A percentile compares a stretch with the other conserved stretches of the same genome.
Evolutionary conservation across 345 rosid genomes (phyloP).

Genomic region (Eutrema heterophyllum): DNA sequence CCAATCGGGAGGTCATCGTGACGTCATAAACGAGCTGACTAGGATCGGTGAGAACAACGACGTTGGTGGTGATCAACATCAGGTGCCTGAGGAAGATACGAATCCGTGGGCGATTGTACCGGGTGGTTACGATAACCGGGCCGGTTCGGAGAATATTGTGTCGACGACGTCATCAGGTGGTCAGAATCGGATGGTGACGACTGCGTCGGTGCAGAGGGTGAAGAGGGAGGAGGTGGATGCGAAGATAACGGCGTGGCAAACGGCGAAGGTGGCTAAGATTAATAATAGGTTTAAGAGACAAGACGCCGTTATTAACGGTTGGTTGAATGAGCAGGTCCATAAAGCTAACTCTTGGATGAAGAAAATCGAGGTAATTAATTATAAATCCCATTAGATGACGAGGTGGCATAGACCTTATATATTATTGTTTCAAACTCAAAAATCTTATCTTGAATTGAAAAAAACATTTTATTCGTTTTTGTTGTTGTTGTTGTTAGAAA

Average conservation of each 20-base stretch:
- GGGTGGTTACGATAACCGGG: conserved; percentile 30
- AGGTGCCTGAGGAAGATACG: conserved; percentile 51
- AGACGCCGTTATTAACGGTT: conserved; percentile 86
- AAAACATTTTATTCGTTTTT: neutral
- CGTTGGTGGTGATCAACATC: conserved; percentile 46
- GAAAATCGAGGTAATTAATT: conserved; percentile 68
- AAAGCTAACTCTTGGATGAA: conserved; percentile 84
- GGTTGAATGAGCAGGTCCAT: conserved; percentile 83
- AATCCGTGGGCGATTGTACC: conserved; percentile 91
- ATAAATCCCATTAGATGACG: neutral
- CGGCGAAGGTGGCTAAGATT: conserved; percentile 77
- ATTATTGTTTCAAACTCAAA: neutral
- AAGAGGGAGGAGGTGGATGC: conserved; percentile 91
- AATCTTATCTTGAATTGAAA: neutral
- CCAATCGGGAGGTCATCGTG: conserved; percentile 3
- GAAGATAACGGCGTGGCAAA: conserved; percentile 95
- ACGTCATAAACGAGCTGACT: conserved; percentile 35
- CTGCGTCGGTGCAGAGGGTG: conserved; percentile 65
- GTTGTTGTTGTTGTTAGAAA: neutral
- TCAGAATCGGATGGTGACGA: conserved; percentile 27
- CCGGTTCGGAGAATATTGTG: conserved; percentile 29
- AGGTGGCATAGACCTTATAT: too few species aligned
- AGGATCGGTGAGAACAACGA: conserved; percentile 67
- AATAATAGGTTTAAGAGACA: conserved; percentile 92
- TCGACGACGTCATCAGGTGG: conserved; percentile 18